phyloP scores from a whole-genome alignment of 352 stramenopile species.

The Pythium myriotylum region DNA sequence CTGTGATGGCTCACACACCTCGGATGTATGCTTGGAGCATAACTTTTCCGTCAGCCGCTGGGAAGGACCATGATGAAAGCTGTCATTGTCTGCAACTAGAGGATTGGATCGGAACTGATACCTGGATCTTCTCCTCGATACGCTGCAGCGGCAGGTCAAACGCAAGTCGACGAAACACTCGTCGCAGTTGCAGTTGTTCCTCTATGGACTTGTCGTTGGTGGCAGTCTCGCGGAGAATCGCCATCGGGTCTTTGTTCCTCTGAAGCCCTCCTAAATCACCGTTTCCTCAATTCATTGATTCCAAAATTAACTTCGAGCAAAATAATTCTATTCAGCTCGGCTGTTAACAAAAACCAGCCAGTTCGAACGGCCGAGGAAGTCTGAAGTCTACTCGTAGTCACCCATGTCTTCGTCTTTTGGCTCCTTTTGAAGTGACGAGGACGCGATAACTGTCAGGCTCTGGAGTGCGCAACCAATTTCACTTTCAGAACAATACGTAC shows the following conservation, averaged over 20 bases:
- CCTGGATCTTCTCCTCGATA: slow-evolving; percentile 66
- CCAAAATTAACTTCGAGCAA: slow-evolving; percentile 1
- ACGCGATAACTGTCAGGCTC: not conserved
- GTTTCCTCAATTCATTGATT: not conserved
- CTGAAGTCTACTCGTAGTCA: slow-evolving; percentile 21
- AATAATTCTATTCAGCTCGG: slow-evolving; percentile 10
- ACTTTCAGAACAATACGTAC: slow-evolving; percentile 26
- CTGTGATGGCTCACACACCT: slow-evolving; percentile 4
- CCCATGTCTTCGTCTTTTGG: slow-evolving; percentile 61
- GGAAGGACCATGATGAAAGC: not conserved
- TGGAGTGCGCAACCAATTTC: not conserved
- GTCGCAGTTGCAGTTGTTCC: slow-evolving; percentile 74
- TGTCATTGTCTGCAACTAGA: not conserved
- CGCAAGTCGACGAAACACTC: slow-evolving; percentile 68
- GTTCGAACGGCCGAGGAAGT: no score
- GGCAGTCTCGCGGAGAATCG: slow-evolving; percentile 21
- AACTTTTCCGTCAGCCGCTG: slow-evolving; percentile 54
- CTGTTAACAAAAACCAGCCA: no score
- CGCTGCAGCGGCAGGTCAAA: slow-evolving; percentile 67
- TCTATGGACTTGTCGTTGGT: slow-evolving; percentile 53
- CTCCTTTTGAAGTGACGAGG: slow-evolving; percentile 36
- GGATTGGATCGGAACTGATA: slow-evolving; percentile 8
- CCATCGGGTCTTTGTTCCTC: slow-evolving; percentile 11
- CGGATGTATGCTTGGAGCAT: slow-evolving; percentile 28
- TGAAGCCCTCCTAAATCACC: no score